Conservation (phyloP, 2,329 filamentous ascomycete genomes). For the Colletotrichum sp. region DNA sequence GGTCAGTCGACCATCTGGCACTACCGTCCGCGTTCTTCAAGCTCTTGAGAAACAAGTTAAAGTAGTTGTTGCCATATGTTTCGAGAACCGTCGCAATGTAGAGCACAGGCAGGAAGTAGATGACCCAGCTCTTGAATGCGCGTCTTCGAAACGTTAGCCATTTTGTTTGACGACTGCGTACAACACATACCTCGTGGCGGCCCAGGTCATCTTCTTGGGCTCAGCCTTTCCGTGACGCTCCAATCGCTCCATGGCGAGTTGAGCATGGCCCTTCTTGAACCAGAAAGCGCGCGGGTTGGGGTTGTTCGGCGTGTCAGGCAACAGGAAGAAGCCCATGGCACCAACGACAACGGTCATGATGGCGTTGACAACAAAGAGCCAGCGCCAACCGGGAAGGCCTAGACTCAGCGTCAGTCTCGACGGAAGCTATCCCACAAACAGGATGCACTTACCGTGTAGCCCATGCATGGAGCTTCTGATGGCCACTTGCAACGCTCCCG, state of each 20-base stretch:
- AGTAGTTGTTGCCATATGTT: slow-evolving; percentile 15
- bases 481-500: slow-evolving; percentile 59
- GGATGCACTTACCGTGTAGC: background rate
- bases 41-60: slow-evolving; percentile 8
- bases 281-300: slow-evolving; percentile 22
- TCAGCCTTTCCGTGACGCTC: slow-evolving; percentile 20
- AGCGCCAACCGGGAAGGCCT: slow-evolving; percentile 43
- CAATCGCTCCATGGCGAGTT: slow-evolving; percentile 14
- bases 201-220: slow-evolving; percentile 28
- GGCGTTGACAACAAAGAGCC: slow-evolving; percentile 45
- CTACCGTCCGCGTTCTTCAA: slow-evolving; percentile 22
- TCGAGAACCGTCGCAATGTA: slow-evolving; percentile 16
- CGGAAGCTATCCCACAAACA: background rate
- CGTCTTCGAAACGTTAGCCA: background rate
- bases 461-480: slow-evolving; percentile 29
- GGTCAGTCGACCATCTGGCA: slow-evolving; percentile 7
- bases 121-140: slow-evolving; percentile 16
- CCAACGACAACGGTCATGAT: slow-evolving; percentile 25
- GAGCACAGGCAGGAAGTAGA: slow-evolving; percentile 11
- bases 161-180: background rate
- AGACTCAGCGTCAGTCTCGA: slow-evolving; percentile 38
- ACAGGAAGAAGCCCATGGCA: slow-evolving; percentile 17
- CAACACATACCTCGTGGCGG: slow-evolving; percentile 22
- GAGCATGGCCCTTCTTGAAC: slow-evolving; percentile 14
- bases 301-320: slow-evolving; percentile 25